Percentiles rank a stretch among this genome's conserved stretches.
Evolutionary conservation across 2,329 filamentous ascomycete genomes (phyloP).

Genomic region (Periconia macrospinosa): DNA sequence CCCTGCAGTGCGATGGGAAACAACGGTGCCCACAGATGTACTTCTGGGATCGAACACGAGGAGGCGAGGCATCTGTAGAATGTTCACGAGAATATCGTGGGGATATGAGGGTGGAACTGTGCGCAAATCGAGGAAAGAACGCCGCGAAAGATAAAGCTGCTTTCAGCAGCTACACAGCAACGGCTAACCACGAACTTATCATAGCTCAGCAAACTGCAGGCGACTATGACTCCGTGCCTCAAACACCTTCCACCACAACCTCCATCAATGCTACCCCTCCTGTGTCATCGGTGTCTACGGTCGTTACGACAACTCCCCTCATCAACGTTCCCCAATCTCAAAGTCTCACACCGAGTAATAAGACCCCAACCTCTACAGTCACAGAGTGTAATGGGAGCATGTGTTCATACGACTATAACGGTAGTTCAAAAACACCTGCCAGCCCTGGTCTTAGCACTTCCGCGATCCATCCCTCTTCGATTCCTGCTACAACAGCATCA

Average conservation of each 20-base stretch:
- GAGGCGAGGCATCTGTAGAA: conserved; percentile 13
- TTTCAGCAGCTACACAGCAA: background rate
- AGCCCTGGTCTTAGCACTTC: too few species aligned
- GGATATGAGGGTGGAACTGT: conserved; percentile 15
- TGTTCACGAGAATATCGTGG: conserved; percentile 18
- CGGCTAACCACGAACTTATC: background rate
- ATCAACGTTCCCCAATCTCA: too few species aligned
- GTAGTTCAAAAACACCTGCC: too few species aligned
- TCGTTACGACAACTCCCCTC: too few species aligned
- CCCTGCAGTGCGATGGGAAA: conserved; percentile 11
- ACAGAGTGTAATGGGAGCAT: too few species aligned
- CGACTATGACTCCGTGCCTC: background rate
- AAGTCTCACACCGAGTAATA: too few species aligned
- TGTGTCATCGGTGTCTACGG: too few species aligned
- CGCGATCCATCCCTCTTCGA: too few species aligned
- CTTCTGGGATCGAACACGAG: conserved; percentile 17
- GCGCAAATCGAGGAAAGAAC: background rate
- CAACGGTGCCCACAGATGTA: conserved; percentile 13
- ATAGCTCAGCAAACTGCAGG: background rate
- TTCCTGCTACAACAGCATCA: too few species aligned
- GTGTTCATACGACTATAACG: too few species aligned
- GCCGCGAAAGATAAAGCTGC: background rate
- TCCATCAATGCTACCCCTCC: too few species aligned
- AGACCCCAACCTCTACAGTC: too few species aligned
- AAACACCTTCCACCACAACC: background rate